A percentile compares a stretch with the other conserved stretches of the same genome.
Conservation (phyloP, 2,329 filamentous ascomycete genomes). For the Mycosphaerella arachidis region DNA sequence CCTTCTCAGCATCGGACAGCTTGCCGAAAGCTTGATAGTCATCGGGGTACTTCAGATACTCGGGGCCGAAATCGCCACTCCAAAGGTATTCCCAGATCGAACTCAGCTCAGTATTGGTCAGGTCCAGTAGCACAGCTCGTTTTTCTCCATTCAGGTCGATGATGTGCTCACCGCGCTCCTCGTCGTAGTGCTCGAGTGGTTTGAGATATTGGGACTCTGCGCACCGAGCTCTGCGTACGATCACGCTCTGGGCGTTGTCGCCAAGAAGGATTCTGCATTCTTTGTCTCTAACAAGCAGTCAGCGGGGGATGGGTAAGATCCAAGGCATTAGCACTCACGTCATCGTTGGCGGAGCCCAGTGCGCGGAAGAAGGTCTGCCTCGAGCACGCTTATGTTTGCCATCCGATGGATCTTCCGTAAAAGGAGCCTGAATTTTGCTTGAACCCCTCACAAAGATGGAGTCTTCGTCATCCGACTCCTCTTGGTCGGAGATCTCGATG, state of each 20-base stretch:
- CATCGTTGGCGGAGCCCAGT: neutral
- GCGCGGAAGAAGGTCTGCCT: neutral
- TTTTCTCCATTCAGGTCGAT: slow-evolving; percentile 9
- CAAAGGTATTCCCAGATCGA: slow-evolving; percentile 6
- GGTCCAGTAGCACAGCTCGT: neutral
- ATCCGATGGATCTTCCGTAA: neutral
- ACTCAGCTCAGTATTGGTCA: slow-evolving; percentile 5
- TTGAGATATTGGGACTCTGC: slow-evolving; percentile 7
- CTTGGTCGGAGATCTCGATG: neutral
- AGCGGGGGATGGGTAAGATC: neutral
- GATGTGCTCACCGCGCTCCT: neutral
- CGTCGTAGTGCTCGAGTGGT: neutral
- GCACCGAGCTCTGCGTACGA: neutral
- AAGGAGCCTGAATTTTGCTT: neutral
- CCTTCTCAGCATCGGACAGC: slow-evolving; percentile 6
- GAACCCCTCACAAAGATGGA: neutral
- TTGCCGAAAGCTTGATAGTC: neutral
- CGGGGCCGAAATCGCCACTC: slow-evolving; percentile 11
- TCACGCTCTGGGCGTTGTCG: neutral
- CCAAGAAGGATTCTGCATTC: slow-evolving; percentile 5
- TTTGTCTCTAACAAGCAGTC: neutral
- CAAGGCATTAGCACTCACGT: neutral
- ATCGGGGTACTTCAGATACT: slow-evolving; percentile 6
- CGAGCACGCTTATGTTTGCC: neutral
- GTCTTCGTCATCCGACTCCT: neutral